Evolutionary conservation across 2,329 filamentous ascomycete species (phyloP).

Genomic region (Penicillium corylophilum): DNA sequence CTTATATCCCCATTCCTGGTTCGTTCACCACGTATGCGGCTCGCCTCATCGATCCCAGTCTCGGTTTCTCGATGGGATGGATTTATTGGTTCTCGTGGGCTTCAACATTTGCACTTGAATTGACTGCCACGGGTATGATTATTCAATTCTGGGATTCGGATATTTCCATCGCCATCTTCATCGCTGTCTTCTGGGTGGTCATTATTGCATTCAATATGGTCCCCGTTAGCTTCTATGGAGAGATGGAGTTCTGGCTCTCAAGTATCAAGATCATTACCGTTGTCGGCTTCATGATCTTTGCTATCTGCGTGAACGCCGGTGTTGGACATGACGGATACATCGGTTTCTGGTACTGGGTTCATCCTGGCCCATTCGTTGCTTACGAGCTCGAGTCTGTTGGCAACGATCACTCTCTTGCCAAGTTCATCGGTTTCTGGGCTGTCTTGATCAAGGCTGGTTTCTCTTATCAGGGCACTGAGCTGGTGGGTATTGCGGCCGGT

Average conservation of each 20-base stretch:
- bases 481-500: conserved; percentile 73
- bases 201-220: conserved; percentile 69
- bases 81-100: conserved; percentile 80
- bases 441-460: conserved; percentile 47
- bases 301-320: conserved; percentile 71
- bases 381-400: conserved; percentile 55
- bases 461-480: conserved; percentile 61
- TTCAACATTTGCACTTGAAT: conserved; percentile 69
- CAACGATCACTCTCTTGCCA: conserved; percentile 54
- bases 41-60: conserved; percentile 68
- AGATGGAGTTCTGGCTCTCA: conserved; percentile 76
- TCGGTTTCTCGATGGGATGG: conserved; percentile 78
- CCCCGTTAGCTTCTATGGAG: conserved; percentile 70
- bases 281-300: conserved; percentile 73
- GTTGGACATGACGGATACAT: conserved; percentile 68
- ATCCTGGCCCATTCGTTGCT: conserved; percentile 66
- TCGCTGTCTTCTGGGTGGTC: conserved; percentile 69
- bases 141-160: conserved; percentile 69
- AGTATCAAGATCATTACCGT: conserved; percentile 75
- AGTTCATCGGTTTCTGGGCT: conserved; percentile 62
- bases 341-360: conserved; percentile 69
- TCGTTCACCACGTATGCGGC: conserved; percentile 74
- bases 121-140: conserved; percentile 69
- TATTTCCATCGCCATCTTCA: conserved; percentile 68
- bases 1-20: conserved; percentile 72